Percentiles rank a stretch among this genome's conserved stretches.
Conservation (phyloP, 352 stramenopile species). For the Phytophthora kernoviae region DNA sequence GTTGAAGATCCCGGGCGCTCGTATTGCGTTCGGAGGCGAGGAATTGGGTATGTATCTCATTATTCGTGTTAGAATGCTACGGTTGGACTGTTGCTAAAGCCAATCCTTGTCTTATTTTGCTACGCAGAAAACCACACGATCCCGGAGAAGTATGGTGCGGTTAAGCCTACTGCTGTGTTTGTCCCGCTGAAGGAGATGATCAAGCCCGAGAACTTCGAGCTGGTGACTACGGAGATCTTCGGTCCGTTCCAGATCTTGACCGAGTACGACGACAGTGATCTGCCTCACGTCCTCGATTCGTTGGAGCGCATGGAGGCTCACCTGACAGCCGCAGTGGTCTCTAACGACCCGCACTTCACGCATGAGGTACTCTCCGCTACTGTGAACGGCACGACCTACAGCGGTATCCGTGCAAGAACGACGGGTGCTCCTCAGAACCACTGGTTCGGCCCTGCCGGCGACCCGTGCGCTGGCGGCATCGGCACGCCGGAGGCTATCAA, state of each 20-base stretch:
- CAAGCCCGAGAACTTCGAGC: slow-evolving; percentile 94
- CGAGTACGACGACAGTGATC: slow-evolving; percentile 92
- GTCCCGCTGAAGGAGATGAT: slow-evolving; percentile 96
- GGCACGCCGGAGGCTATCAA: slow-evolving; percentile 98
- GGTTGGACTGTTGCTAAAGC: slow-evolving; percentile 9
- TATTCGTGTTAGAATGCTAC: not conserved
- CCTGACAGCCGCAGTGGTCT: slow-evolving; percentile 98
- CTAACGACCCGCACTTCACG: slow-evolving; percentile 95
- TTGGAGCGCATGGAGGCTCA: slow-evolving; percentile 97
- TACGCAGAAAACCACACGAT: slow-evolving; percentile 92
- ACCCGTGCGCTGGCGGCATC: slow-evolving; percentile 97
- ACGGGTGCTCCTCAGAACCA: slow-evolving; percentile 95
- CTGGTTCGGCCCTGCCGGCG: slow-evolving; percentile 97
- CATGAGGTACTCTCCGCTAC: slow-evolving; percentile 95
- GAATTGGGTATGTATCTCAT: slow-evolving; percentile 53
- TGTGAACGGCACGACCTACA: slow-evolving; percentile 99
- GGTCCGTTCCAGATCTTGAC: slow-evolving; percentile 98
- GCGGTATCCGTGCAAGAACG: slow-evolving; percentile 94
- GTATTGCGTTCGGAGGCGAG: slow-evolving; percentile 96
- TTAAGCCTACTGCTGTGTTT: slow-evolving; percentile 97
- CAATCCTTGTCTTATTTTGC: not conserved
- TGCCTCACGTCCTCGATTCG: slow-evolving; percentile 91
- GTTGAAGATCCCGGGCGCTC: slow-evolving; percentile 93
- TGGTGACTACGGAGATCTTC: slow-evolving; percentile 97
- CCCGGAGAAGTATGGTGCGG: slow-evolving; percentile 94